phyloP scores from a whole-genome alignment of 2,329 filamentous ascomycete genomes.

The Nothophaeocryptopus gaeumannii region DNA sequence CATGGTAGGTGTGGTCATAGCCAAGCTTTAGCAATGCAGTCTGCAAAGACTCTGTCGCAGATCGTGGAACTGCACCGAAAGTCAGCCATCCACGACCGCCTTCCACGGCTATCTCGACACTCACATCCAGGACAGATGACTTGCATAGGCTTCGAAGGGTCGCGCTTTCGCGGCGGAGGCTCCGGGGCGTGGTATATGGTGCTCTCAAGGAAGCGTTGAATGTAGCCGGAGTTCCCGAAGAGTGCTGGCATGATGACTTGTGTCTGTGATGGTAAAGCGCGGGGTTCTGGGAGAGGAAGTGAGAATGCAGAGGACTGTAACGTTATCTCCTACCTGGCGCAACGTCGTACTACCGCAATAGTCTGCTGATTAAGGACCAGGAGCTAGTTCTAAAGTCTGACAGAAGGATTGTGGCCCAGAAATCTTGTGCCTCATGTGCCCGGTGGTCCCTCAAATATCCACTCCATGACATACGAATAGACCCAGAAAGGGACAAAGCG shows the following conservation, averaged over 20 bases:
- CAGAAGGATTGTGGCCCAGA: no score
- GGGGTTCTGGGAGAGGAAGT: no score
- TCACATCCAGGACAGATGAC: constrained; percentile 1
- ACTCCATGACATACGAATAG: no score
- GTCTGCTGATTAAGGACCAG: no score
- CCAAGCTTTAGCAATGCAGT: background rate
- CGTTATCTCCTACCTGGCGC: no score
- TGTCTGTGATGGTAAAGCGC: background rate
- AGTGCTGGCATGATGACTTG: background rate
- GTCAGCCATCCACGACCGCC: background rate
- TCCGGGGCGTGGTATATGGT: background rate
- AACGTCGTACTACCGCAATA: no score
- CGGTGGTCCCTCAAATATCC: no score
- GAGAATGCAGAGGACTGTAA: no score
- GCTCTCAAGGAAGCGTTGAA: background rate
- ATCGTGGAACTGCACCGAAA: background rate
- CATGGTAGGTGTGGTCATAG: background rate
- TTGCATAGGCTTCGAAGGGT: constrained; percentile 3
- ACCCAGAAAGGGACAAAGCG: no score
- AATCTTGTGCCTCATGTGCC: no score
- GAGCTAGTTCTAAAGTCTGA: no score
- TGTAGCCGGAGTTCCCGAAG: background rate
- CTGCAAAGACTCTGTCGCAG: background rate
- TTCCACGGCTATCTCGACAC: background rate
- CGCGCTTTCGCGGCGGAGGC: background rate